A percentile compares a stretch with the other conserved stretches of the same genome.
These are phyloP conservation scores for Carnegiea gigantea DNA, from an alignment of 179 eudicot species.

Conservation along the genomic window DNA sequence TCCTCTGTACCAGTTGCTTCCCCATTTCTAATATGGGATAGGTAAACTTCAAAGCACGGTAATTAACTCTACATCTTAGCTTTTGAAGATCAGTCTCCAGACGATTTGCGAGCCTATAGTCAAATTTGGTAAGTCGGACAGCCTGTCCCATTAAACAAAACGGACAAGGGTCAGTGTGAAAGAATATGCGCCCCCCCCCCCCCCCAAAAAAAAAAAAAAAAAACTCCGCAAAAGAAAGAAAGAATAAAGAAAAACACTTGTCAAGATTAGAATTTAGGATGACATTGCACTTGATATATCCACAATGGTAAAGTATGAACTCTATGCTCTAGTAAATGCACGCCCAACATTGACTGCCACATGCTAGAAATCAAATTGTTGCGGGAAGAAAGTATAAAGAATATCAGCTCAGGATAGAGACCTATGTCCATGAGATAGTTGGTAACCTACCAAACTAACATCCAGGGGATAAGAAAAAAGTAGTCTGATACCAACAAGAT, in stretches of 20 bases:
- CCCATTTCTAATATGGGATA: slow-evolving; percentile 79
- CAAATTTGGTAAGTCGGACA: slow-evolving; percentile 91
- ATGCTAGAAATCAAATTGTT: slow-evolving; percentile 5
- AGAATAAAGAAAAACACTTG: no score
- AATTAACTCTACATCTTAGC: slow-evolving; percentile 95
- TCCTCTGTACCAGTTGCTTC: slow-evolving; percentile 57
- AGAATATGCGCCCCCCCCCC: not conserved
- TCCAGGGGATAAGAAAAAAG: not conserved
- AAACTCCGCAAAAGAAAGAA: no score
- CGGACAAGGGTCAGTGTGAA: slow-evolving; percentile 19
- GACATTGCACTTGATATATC: not conserved
- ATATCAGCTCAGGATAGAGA: not conserved
- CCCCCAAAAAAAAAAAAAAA: no score
- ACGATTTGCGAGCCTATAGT: slow-evolving; percentile 90
- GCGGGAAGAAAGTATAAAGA: not conserved
- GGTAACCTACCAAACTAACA: not conserved
- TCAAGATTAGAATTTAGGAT: not conserved
- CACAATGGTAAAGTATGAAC: not conserved
- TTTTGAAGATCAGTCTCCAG: slow-evolving; percentile 79
- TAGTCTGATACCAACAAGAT: slow-evolving; percentile 1
- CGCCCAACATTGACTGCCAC: not conserved
- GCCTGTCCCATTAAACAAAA: slow-evolving; percentile 57
- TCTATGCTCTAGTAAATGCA: not conserved
- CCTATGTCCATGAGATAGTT: not conserved
- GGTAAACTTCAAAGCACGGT: slow-evolving; percentile 84